Evolutionary conservation across 306 rosid species (phyloP).

Genomic region (Ochetophila trinervis): DNA sequence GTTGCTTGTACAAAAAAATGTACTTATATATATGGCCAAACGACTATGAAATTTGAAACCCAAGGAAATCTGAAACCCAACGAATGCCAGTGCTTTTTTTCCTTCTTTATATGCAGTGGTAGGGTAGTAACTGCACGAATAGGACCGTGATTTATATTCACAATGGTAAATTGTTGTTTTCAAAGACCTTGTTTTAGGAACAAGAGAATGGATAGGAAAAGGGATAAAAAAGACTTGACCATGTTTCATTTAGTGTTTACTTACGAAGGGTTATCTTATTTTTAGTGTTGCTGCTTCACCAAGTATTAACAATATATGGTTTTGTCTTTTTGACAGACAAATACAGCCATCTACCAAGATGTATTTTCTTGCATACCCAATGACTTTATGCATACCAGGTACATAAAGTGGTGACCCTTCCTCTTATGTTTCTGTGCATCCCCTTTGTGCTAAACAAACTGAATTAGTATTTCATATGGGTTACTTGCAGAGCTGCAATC

Average conservation of each 20-base stretch:
- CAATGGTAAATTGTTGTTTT: no score
- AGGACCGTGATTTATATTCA: no score
- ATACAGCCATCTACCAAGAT: constrained; percentile 82
- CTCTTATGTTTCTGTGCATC: not conserved
- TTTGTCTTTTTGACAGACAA: constrained; percentile 51
- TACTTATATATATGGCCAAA: no score
- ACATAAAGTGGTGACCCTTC: not conserved
- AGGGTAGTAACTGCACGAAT: no score
- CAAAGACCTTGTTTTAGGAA: not conserved
- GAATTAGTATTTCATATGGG: not conserved
- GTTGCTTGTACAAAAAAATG: not conserved
- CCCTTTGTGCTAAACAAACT: constrained; percentile 26
- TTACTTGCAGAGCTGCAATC: constrained; percentile 58
- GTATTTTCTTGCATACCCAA: constrained; percentile 88
- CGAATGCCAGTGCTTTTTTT: no score
- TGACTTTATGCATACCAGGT: constrained; percentile 88
- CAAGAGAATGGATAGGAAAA: not conserved
- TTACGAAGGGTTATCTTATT: not conserved
- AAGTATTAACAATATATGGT: not conserved
- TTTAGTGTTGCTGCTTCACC: not conserved
- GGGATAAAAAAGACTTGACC: not conserved
- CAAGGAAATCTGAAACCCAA: no score
- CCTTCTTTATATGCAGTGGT: no score
- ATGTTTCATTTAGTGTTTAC: no score
- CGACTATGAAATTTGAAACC: no score